These are phyloP conservation scores for Sutorius australiensis DNA, from an alignment of 768 basidiomycete species.

Conservation along the genomic window DNA sequence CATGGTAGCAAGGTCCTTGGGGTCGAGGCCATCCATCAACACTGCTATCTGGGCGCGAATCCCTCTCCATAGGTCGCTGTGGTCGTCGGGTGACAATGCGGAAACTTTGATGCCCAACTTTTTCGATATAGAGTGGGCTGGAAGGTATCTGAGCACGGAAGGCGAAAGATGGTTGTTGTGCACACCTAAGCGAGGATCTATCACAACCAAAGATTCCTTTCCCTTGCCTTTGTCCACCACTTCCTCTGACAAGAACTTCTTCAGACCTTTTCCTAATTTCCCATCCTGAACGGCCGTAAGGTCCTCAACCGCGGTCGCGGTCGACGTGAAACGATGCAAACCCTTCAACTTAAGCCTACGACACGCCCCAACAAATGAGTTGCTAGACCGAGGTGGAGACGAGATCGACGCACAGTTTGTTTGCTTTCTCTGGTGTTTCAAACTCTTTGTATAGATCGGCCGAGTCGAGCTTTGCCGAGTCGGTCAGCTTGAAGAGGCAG, in stretches of 20 bases:
- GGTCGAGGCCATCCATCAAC: constrained; percentile 86
- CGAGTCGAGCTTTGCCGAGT: constrained; percentile 81
- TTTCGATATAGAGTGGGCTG: constrained; percentile 86
- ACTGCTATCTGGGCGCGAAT: constrained; percentile 86
- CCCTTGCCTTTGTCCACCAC: constrained; percentile 87
- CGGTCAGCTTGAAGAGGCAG: constrained; percentile 94
- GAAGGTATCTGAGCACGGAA: constrained; percentile 5
- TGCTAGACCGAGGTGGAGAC: constrained; percentile 9
- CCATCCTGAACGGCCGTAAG: constrained; percentile 89
- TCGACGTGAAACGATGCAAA: constrained; percentile 94
- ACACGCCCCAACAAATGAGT: constrained; percentile 5
- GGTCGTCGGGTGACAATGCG: constrained; percentile 51
- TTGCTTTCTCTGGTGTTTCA: constrained; percentile 87
- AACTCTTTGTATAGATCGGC: constrained; percentile 91
- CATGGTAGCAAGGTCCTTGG: constrained; percentile 95
- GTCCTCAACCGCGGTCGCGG: constrained; percentile 95
- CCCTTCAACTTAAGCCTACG: constrained; percentile 88
- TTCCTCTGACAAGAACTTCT: constrained; percentile 87
- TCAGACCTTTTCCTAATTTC: constrained; percentile 88
- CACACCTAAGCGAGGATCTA: constrained; percentile 88
- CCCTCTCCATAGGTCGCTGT: constrained; percentile 89
- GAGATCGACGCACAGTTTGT: constrained; percentile 69
- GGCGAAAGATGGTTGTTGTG: constrained; percentile 7
- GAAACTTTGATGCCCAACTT: constrained; percentile 88
- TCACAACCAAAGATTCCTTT: constrained; percentile 79